Conservation (phyloP, 2,329 filamentous ascomycete genomes). For the Monilinia fructigena region DNA sequence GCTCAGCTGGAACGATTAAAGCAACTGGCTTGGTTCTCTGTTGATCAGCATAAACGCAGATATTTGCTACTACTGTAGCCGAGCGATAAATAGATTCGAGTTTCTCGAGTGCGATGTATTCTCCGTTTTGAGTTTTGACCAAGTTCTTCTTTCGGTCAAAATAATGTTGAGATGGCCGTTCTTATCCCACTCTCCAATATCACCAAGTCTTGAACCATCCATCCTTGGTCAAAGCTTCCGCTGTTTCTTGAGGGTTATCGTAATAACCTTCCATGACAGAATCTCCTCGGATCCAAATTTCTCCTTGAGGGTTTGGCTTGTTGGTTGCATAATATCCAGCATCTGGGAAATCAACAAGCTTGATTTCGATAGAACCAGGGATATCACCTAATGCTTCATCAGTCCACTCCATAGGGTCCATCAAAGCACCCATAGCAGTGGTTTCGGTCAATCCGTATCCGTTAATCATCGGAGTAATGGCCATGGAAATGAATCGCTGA, state of each 20-base stretch:
- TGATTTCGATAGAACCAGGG: slow-evolving; percentile 76
- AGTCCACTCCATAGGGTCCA: slow-evolving; percentile 82
- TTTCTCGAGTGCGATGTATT: slow-evolving; percentile 97
- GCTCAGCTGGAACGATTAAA: slow-evolving; percentile 70
- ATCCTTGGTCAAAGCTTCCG: slow-evolving; percentile 72
- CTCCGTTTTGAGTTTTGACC: slow-evolving; percentile 90
- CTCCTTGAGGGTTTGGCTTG: slow-evolving; percentile 76
- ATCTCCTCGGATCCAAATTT: slow-evolving; percentile 83
- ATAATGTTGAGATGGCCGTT: slow-evolving; percentile 83
- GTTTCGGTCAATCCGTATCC: slow-evolving; percentile 97
- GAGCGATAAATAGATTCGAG: slow-evolving; percentile 89
- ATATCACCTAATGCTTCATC: slow-evolving; percentile 74
- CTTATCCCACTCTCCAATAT: slow-evolving; percentile 85
- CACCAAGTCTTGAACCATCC: slow-evolving; percentile 96
- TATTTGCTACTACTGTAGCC: slow-evolving; percentile 73
- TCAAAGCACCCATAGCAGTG: slow-evolving; percentile 76
- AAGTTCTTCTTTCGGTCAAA: slow-evolving; percentile 97
- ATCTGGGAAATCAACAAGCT: slow-evolving; percentile 86
- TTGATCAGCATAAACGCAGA: slow-evolving; percentile 80
- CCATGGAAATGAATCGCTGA: slow-evolving; percentile 85
- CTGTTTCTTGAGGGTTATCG: slow-evolving; percentile 81
- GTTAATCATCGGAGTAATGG: slow-evolving; percentile 88
- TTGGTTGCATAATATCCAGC: slow-evolving; percentile 75
- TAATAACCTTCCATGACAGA: slow-evolving; percentile 77
- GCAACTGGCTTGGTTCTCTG: slow-evolving; percentile 77